Evolutionary conservation across 306 rosid species (phyloP).

Genomic region (Astragalus glycyphyllos): DNA sequence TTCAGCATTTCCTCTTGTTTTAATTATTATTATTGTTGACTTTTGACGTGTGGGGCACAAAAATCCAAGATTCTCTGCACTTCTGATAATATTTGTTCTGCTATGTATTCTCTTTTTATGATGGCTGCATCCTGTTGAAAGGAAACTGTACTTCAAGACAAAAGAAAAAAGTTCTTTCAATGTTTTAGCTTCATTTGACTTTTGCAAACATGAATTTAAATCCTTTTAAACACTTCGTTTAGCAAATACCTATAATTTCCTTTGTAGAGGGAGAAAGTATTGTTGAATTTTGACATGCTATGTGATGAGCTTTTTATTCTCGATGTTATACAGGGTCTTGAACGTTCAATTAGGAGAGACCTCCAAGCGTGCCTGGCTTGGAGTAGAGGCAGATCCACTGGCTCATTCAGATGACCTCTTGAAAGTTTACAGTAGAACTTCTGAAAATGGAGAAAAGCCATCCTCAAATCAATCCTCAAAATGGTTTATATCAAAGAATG

Average conservation of each 20-base stretch:
- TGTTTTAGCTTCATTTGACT: conserved; percentile 19
- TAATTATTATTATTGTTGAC: not conserved
- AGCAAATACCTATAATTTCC: not conserved
- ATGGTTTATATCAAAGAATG: conserved; percentile 96
- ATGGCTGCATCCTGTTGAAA: conserved; percentile 21
- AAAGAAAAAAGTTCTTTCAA: not conserved
- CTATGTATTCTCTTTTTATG: not conserved
- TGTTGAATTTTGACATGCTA: not conserved
- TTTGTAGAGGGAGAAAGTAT: conserved; percentile 16
- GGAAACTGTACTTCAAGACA: not conserved
- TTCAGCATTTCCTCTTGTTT: conserved; percentile 15
- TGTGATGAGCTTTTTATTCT: conserved; percentile 30
- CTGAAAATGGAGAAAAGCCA: conserved; percentile 57
- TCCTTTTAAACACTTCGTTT: not conserved
- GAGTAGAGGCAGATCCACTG: conserved; percentile 93
- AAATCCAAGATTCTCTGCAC: not conserved
- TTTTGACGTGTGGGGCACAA: not conserved
- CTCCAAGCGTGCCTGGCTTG: conserved; percentile 94
- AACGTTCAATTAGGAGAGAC: conserved; percentile 91
- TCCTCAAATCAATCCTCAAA: conserved; percentile 55
- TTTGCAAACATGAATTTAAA: not conserved
- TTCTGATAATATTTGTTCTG: not conserved
- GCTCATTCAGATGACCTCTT: conserved; percentile 76
- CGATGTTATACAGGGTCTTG: conserved; percentile 64
- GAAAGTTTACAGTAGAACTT: conserved; percentile 82